phyloP scores from a whole-genome alignment of 2,329 filamentous ascomycete genomes.

The Penicillium decumbens region DNA sequence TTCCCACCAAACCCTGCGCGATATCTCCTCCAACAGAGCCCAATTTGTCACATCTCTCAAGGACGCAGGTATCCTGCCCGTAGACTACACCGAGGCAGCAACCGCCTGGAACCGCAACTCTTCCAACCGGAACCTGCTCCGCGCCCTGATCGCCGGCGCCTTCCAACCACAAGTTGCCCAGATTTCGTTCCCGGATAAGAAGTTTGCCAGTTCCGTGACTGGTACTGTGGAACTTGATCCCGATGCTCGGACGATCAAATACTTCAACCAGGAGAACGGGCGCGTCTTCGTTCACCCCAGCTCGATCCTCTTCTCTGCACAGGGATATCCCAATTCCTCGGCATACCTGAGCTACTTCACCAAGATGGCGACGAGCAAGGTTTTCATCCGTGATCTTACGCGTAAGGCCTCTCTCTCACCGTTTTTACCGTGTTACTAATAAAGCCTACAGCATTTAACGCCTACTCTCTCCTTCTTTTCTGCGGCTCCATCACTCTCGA shows the following conservation, averaged over 20 bases:
- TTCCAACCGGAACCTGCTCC: slow-evolving; percentile 52
- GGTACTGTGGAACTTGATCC: slow-evolving; percentile 91
- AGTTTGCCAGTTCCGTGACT: slow-evolving; percentile 80
- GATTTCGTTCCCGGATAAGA: slow-evolving; percentile 92
- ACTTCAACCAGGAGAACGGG: slow-evolving; percentile 78
- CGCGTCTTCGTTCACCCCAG: slow-evolving; percentile 90
- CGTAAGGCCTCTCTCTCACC: slow-evolving; percentile 53
- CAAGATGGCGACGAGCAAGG: slow-evolving; percentile 86
- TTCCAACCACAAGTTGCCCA: slow-evolving; percentile 83
- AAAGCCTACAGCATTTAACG: slow-evolving; percentile 63
- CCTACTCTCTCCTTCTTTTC: slow-evolving; percentile 83
- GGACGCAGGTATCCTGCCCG: slow-evolving; percentile 73
- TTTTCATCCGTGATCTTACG: slow-evolving; percentile 86
- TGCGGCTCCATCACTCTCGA: slow-evolving; percentile 80
- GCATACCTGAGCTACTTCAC: slow-evolving; percentile 85
- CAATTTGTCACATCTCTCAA: slow-evolving; percentile 83
- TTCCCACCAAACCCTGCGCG: slow-evolving; percentile 73
- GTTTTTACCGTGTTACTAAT: neutral
- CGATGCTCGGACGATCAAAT: slow-evolving; percentile 86
- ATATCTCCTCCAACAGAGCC: slow-evolving; percentile 78
- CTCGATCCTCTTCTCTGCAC: slow-evolving; percentile 77
- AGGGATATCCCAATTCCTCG: slow-evolving; percentile 69
- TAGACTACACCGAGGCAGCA: slow-evolving; percentile 43
- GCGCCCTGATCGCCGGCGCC: slow-evolving; percentile 66
- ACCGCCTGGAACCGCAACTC: slow-evolving; percentile 30